Evolutionary conservation across 371 early-diverging fungal species (phyloP).

Genomic region (Syncephalis plumigaleata): DNA sequence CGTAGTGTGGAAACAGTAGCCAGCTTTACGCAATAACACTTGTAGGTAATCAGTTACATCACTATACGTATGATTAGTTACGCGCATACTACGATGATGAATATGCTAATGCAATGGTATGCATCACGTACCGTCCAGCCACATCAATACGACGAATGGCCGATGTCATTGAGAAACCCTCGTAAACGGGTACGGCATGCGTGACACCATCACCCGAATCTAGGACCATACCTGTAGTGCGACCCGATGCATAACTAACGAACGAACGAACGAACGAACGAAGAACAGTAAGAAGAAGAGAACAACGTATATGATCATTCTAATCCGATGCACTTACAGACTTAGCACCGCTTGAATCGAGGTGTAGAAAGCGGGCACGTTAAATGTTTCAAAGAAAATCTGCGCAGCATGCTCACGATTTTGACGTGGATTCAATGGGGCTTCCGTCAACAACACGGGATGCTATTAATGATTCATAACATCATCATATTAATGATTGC

Average conservation of each 20-base stretch:
- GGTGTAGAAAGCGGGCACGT: constrained; percentile 85
- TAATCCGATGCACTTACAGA: constrained; percentile 31
- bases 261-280: no score
- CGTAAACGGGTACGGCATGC: constrained; percentile 88
- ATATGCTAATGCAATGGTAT: no score
- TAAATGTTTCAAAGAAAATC: constrained; percentile 95
- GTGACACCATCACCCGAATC: constrained; percentile 95
- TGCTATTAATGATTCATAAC: constrained; percentile 29
- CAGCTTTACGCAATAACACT: constrained; percentile 69
- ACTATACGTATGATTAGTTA: constrained; percentile 12
- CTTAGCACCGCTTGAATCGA: constrained; percentile 91
- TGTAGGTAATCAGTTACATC: constrained; percentile 85
- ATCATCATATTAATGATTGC: background rate
- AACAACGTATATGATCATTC: no score
- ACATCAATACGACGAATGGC: constrained; percentile 84
- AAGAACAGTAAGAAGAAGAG: background rate
- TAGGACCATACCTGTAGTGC: constrained; percentile 58
- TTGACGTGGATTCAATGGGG: constrained; percentile 75
- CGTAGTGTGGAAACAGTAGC: constrained; percentile 70
- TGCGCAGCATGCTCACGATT: constrained; percentile 87
- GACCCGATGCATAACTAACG: constrained; percentile 1
- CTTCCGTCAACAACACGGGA: constrained; percentile 89
- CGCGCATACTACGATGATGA: background rate
- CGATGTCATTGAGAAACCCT: constrained; percentile 89
- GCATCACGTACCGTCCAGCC: constrained; percentile 50